phyloP scores from a whole-genome alignment of 495 filamentous ascomycete genomes.

The Hypoxylon perforatum region DNA sequence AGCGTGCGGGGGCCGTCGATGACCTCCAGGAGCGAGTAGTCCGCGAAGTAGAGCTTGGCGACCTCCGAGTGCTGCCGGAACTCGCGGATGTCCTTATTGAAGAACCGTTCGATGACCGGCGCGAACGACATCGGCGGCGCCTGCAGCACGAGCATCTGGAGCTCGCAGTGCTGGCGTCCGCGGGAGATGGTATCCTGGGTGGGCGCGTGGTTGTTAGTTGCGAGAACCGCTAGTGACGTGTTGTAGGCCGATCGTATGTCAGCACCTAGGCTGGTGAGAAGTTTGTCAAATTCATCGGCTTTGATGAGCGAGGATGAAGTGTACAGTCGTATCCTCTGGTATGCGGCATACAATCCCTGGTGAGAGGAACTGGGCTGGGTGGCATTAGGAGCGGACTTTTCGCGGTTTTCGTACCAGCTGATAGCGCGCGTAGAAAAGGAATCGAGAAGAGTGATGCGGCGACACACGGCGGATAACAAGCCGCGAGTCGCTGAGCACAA shows the following conservation, averaged over 20 bases:
- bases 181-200: conserved; percentile 45
- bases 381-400: conserved; percentile 34
- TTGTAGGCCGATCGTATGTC: conserved; percentile 62
- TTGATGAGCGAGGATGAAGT: conserved; percentile 55
- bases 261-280: conserved; percentile 53
- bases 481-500: conserved; percentile 78
- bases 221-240: conserved; percentile 47
- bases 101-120: conserved; percentile 59
- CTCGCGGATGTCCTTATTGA: conserved; percentile 51
- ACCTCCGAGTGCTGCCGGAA: conserved; percentile 56
- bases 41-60: conserved; percentile 61
- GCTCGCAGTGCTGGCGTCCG: conserved; percentile 55
- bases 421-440: conserved; percentile 49
- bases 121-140: conserved; percentile 60
- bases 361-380: conserved; percentile 35
- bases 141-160: conserved; percentile 60
- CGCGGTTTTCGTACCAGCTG: conserved; percentile 51
- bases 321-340: conserved; percentile 58
- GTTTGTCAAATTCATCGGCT: conserved; percentile 60
- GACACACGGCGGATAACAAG: conserved; percentile 75
- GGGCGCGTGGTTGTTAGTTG: conserved; percentile 37
- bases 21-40: conserved; percentile 61
- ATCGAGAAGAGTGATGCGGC: conserved; percentile 65
- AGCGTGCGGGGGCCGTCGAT: conserved; percentile 51
- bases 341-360: conserved; percentile 56